Evolutionary conservation across 805 yeast species (phyloP), one percentile per base, ranked within the genome.

Genomic region (Candida hungchunana): DNA sequence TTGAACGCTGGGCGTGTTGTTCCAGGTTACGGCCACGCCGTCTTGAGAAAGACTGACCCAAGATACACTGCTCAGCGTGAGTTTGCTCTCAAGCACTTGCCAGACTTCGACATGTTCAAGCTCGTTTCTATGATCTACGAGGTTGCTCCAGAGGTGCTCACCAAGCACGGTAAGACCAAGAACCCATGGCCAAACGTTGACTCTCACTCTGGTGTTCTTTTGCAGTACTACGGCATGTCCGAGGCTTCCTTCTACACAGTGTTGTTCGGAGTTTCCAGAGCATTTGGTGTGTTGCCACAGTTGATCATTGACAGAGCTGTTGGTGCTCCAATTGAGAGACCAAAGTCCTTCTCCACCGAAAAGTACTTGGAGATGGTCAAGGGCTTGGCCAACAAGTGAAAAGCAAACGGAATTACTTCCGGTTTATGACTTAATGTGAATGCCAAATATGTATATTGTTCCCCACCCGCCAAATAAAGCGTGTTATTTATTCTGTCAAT

Each of bases 101-200:
- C 89, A 59, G 82, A 82, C 60, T 81, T 79, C 62, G 85, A 78
- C 53, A 64, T 82, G 61, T 84, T 83, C 77, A 77, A 79, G 68
- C 72, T 84, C 41, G 93, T 84, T 29, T 75, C 84, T 40, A 73
- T 75, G 58, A 79, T 83, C 56, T 82, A 80, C 66, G 81, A 82
- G 64, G 84, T 83, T 53, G 93, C 93, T 46, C 93, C 93, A 64
- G 73, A 63, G 50, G 90, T 83, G 34, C 73, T 83, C 52, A 78
- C 83, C 52, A 71, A 80, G 67, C 90, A 83, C 64, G 93, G 90
- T 63, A 84, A 84, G 77, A 83, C 90, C 59, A 82, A 83, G 77
- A 83, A 83, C 77, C 93, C 93, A 67, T 83, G 88, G 88, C 93
- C 94, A 66, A 83, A 83, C 60, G 94, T 83, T 48, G 94, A 83